Evolutionary conservation across 2,329 filamentous ascomycete genomes (phyloP), one percentile per base, ranked within the genome.

Genomic region (Arthrobotrys musiformis): DNA sequence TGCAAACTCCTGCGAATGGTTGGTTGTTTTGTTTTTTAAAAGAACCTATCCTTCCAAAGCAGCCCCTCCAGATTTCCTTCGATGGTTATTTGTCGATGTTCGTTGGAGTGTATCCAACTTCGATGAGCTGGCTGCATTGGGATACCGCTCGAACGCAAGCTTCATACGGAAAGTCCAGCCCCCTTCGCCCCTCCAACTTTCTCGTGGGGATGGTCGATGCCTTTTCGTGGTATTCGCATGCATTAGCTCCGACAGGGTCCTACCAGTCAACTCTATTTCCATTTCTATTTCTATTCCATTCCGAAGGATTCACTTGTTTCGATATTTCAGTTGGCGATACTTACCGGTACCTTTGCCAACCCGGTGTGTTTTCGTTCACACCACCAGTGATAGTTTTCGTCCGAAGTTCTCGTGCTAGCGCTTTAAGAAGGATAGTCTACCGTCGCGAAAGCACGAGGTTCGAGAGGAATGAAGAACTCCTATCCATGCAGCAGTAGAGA

Each of bases 111-210:
- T 1, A n/a, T n/a, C 6, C 15, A n/a, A n/a, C 6, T 54, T 62
- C 44, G 44, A 63, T 63, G 50, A 42, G 40, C 40, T 6, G 40
- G 44, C 28, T 46, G 52, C 42, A 60, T 70, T 61, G 26, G 26
- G 26, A 63, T 44, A 26, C 8, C 17, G 52, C 28, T n/a, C 24
- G 58, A 42, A 68, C 33, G n/a, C 67, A 33, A 33, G n/a, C n/a
- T n/a, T n/a, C 3, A 35, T 64, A 24, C 40, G 69, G 69, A 37
- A 73, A 35, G 69, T 73, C 48, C 69, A 73, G 28, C 46, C 69
- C 46, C 17, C n/a, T 13, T 15, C n/a, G 17, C 50, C 8, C 9
- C 22, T 46, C 1, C 19, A 7, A 46, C 11, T 8, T 46, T 26
- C 22, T 26, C 13, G 48, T 52, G 48, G 48, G 48, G 48, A 52